A percentile compares a stretch with the other conserved stretches of the same genome.
Evolutionary conservation across 2,329 filamentous ascomycete species (phyloP).

Genomic region (Phyllosticta ampelicida): DNA sequence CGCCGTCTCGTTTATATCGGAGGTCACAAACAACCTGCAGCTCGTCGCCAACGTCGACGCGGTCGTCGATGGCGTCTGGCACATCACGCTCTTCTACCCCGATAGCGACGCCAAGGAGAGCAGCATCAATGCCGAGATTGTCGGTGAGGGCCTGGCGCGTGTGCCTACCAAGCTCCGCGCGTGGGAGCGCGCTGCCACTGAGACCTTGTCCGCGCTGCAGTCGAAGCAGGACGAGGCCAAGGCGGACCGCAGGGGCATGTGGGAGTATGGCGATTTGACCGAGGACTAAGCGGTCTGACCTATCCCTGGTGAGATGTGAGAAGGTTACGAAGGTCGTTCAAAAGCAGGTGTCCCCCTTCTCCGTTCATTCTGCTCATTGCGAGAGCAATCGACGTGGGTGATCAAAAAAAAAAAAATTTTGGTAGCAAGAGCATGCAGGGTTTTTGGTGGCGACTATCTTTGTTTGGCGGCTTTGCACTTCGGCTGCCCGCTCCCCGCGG

Average conservation of each 20-base stretch:
- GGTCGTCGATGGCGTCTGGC: conserved; percentile 67
- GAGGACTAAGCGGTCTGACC: conserved; percentile 41
- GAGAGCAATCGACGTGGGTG: neutral
- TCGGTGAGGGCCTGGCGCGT: conserved; percentile 77
- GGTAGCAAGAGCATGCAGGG: neutral
- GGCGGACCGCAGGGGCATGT: conserved; percentile 72
- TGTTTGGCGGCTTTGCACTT: too few relatives aligned
- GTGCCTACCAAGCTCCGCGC: conserved; percentile 83
- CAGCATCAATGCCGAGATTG: conserved; percentile 81
- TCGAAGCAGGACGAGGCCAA: conserved; percentile 71
- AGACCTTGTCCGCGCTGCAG: conserved; percentile 61
- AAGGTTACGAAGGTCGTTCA: neutral
- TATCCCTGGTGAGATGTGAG: neutral
- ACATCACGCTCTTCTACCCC: conserved; percentile 81
- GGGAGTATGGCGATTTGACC: conserved; percentile 96
- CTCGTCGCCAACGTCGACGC: conserved; percentile 88
- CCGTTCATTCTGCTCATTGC: neutral
- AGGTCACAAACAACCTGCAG: conserved; percentile 62
- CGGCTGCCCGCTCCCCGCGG: too few relatives aligned
- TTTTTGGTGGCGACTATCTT: too few relatives aligned
- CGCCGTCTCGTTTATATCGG: conserved; percentile 62
- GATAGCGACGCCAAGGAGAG: conserved; percentile 53
- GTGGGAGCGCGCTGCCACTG: conserved; percentile 71
- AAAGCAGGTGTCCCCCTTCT: neutral
- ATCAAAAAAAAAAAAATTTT: neutral